These are phyloP conservation scores for Penicillium odoratum DNA, from an alignment of 495 filamentous ascomycete species.

Conservation along the genomic window DNA sequence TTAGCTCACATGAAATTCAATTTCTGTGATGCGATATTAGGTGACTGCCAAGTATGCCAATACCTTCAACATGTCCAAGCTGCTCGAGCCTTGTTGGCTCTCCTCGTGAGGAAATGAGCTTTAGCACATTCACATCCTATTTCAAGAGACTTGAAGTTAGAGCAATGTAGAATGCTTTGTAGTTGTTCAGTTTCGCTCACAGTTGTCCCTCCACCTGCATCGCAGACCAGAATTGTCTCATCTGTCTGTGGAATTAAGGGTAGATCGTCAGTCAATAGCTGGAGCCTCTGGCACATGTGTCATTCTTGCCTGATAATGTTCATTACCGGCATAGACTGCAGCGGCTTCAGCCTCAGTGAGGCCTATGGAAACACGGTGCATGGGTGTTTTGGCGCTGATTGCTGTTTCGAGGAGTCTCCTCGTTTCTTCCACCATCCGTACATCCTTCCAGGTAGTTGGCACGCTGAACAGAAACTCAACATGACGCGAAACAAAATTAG, in stretches of 20 bases:
- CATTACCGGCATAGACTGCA: conserved; percentile 55
- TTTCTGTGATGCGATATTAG: neutral
- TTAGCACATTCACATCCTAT: conserved; percentile 42
- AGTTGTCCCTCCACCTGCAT: conserved; percentile 58
- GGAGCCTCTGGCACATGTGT: neutral
- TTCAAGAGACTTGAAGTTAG: too few relatives aligned
- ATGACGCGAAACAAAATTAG: conserved; percentile 46
- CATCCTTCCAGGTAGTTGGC: conserved; percentile 65
- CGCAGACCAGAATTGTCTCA: conserved; percentile 55
- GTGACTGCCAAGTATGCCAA: neutral
- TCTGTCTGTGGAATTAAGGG: conserved; percentile 24
- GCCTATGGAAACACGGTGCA: conserved; percentile 56
- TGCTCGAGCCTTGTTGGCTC: conserved; percentile 36
- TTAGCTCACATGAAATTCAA: neutral
- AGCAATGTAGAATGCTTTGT: too few relatives aligned
- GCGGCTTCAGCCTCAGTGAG: conserved; percentile 70
- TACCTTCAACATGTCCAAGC: conserved; percentile 41
- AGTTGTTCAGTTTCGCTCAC: conserved; percentile 17
- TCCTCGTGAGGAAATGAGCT: conserved; percentile 27
- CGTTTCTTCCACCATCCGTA: conserved; percentile 57
- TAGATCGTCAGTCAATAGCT: neutral
- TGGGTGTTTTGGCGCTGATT: conserved; percentile 48
- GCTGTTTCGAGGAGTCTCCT: conserved; percentile 48
- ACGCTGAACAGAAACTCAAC: conserved; percentile 69
- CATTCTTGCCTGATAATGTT: conserved; percentile 30